These are phyloP conservation scores for Dendrobium nobile DNA, from an alignment of 106 monocot genomes.

Conservation along the genomic window DNA sequence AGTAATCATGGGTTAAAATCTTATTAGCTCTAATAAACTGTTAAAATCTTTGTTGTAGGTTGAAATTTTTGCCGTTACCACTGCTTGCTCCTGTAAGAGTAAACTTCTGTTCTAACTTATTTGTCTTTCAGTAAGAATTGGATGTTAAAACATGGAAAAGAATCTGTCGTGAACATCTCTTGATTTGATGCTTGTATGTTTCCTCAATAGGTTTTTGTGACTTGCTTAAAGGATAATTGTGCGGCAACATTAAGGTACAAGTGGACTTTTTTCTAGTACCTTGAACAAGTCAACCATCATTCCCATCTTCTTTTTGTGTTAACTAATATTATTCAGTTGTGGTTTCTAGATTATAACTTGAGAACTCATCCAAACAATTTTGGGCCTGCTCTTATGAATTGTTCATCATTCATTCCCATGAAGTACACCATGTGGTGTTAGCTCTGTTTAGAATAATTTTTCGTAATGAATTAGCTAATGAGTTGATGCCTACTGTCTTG, in stretches of 20 bases:
- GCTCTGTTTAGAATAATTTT: too few relatives aligned
- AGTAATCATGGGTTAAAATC: not conserved
- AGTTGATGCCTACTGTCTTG: too few relatives aligned
- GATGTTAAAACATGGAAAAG: not conserved
- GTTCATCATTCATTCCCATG: too few relatives aligned
- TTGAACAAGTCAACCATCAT: not conserved
- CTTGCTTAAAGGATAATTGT: not conserved
- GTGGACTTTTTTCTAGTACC: not conserved
- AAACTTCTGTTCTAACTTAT: not conserved
- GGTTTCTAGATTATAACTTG: not conserved
- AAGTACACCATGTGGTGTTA: too few relatives aligned
- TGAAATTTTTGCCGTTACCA: not conserved
- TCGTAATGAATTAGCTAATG: too few relatives aligned
- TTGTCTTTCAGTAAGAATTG: not conserved
- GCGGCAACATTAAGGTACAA: not conserved
- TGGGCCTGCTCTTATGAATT: too few relatives aligned
- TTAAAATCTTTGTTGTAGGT: not conserved
- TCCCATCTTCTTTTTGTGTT: not conserved
- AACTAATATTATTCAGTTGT: not conserved
- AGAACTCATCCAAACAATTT: too few relatives aligned
- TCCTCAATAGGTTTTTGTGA: not conserved
- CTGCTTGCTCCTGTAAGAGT: not conserved
- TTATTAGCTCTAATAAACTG: not conserved
- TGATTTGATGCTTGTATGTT: not conserved
- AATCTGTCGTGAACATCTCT: not conserved